phyloP scores from a whole-genome alignment of 176 grass and related monocot genomes.

The Oryza meridionalis region DNA sequence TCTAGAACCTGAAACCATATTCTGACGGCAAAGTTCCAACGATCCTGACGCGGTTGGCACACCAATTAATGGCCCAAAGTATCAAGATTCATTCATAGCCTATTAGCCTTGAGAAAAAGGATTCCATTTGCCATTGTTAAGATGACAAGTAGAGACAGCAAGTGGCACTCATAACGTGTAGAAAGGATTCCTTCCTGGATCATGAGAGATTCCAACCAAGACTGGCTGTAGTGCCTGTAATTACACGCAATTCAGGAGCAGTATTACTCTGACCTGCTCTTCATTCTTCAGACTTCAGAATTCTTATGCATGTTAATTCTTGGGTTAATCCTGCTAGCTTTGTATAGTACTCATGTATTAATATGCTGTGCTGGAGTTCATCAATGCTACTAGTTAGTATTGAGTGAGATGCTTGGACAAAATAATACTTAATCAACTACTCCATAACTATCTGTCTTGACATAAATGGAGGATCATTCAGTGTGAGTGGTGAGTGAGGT shows the following conservation, averaged over 20 bases:
- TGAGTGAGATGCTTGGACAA: neutral
- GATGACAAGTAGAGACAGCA: neutral
- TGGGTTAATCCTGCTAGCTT: neutral
- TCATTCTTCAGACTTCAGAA: neutral
- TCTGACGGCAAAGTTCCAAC: neutral
- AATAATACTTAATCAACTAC: neutral
- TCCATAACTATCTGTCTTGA: neutral
- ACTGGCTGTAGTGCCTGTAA: too few species aligned
- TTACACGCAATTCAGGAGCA: neutral
- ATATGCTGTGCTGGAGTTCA: neutral
- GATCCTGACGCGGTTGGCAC: neutral
- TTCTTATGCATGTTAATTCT: neutral
- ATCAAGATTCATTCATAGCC: neutral
- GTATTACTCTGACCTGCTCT: neutral
- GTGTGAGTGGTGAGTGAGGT: slow-evolving; percentile 14
- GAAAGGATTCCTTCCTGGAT: neutral
- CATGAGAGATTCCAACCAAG: neutral
- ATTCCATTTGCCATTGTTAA: neutral
- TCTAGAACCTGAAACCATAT: neutral
- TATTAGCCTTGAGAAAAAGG: neutral
- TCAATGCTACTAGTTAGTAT: neutral
- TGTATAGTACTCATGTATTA: neutral
- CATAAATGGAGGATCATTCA: neutral
- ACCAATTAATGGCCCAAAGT: neutral
- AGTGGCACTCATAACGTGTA: too few species aligned